These are phyloP conservation scores for Sonneratia alba DNA, from an alignment of 345 rosid genomes.

Conservation along the genomic window DNA sequence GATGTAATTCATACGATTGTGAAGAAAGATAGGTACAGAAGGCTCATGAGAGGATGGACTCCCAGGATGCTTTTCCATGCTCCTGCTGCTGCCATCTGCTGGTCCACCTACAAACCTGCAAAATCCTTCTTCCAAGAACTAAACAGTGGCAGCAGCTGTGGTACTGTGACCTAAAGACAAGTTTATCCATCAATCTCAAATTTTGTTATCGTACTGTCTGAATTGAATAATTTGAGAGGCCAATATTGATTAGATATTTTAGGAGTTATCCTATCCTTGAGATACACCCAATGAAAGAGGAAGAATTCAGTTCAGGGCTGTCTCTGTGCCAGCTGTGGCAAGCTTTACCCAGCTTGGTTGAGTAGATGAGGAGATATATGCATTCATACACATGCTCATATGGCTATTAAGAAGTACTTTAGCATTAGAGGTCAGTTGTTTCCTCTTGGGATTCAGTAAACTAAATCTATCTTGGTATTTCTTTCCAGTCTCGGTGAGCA, in stretches of 20 bases:
- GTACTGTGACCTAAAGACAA: constrained; percentile 26
- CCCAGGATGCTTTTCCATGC: constrained; percentile 99
- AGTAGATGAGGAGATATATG: not conserved
- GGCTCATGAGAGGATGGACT: constrained; percentile 86
- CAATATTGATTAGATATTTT: not conserved
- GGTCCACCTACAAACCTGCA: constrained; percentile 83
- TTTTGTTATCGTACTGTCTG: not conserved
- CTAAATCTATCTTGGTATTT: not conserved
- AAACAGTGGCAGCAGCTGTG: constrained; percentile 24
- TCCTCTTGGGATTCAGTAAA: not conserved
- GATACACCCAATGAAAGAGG: not conserved
- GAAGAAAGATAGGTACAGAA: constrained; percentile 74
- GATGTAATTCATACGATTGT: constrained; percentile 61
- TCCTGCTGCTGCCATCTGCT: constrained; percentile 99
- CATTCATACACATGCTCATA: not conserved
- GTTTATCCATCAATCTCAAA: not conserved
- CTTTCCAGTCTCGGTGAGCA: not conserved
- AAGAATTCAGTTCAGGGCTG: not conserved
- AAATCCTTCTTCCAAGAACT: constrained; percentile 64
- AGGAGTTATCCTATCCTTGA: not conserved
- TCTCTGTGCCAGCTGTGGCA: not conserved
- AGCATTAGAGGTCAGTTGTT: not conserved
- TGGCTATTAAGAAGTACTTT: not conserved
- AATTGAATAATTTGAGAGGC: not conserved
- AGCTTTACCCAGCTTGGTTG: not conserved